These are phyloP conservation scores for Sporothrix dimorphospora DNA, from an alignment of 2,329 filamentous ascomycete genomes.

Conservation along the genomic window DNA sequence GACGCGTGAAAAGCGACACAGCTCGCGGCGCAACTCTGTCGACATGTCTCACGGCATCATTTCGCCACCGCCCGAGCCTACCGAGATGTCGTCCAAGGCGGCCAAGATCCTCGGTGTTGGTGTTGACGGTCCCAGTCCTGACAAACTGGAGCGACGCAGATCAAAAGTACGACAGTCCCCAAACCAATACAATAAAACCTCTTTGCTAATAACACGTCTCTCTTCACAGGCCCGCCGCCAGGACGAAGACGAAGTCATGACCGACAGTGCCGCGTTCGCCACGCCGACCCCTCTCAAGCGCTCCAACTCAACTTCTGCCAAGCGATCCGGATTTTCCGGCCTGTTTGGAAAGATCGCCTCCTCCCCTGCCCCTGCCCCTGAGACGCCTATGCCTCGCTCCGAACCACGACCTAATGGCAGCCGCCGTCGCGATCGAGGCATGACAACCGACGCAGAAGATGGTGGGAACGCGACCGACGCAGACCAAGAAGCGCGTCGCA, in stretches of 20 bases:
- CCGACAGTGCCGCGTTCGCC: slow-evolving; percentile 51
- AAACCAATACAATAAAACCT: neutral
- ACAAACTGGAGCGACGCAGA: slow-evolving; percentile 51
- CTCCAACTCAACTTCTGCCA: slow-evolving; percentile 65
- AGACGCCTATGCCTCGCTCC: slow-evolving; percentile 25
- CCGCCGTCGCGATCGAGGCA: slow-evolving; percentile 52
- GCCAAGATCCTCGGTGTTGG: slow-evolving; percentile 72
- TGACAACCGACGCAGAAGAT: slow-evolving; percentile 56
- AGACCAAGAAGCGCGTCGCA: slow-evolving; percentile 63
- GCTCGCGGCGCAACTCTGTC: slow-evolving; percentile 68
- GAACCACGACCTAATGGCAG: slow-evolving; percentile 45
- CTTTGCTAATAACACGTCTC: neutral
- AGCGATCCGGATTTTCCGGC: slow-evolving; percentile 59
- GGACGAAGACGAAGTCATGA: slow-evolving; percentile 65
- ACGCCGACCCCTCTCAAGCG: slow-evolving; percentile 60
- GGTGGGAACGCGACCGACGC: slow-evolving; percentile 35
- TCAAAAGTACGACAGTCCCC: slow-evolving; percentile 46
- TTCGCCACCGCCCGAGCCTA: slow-evolving; percentile 73
- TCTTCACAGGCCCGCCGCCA: slow-evolving; percentile 60
- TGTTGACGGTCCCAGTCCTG: slow-evolving; percentile 48
- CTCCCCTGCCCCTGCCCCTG: slow-evolving; percentile 43
- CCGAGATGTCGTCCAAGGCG: slow-evolving; percentile 72
- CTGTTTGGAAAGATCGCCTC: slow-evolving; percentile 63
- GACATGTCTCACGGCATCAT: slow-evolving; percentile 67
- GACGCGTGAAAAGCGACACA: slow-evolving; percentile 64